Conservation (phyloP, 2,329 filamentous ascomycete species). For the Pseudophaeomoniella oleicola region DNA sequence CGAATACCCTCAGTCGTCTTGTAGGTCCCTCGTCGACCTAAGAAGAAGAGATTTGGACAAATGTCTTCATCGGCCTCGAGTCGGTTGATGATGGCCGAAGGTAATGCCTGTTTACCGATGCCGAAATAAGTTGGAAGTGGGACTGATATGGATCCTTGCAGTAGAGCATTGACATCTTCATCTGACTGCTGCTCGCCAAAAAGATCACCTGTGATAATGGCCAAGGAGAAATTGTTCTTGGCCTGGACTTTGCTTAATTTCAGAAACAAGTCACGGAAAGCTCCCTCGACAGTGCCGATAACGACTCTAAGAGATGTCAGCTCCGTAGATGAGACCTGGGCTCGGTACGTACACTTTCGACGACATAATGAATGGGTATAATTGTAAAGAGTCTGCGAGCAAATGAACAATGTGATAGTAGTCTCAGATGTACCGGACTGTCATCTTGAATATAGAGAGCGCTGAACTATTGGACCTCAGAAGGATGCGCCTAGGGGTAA, state of each 20-base stretch:
- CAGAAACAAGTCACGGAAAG: slow-evolving; percentile 58
- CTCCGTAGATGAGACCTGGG: no score
- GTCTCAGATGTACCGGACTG: no score
- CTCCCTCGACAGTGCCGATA: slow-evolving; percentile 68
- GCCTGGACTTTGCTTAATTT: slow-evolving; percentile 69
- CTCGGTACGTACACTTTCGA: slow-evolving; percentile 45
- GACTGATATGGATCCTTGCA: slow-evolving; percentile 58
- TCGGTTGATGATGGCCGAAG: slow-evolving; percentile 53
- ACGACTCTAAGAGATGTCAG: slow-evolving; percentile 41
- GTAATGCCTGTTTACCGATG: slow-evolving; percentile 59
- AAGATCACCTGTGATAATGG: slow-evolving; percentile 69
- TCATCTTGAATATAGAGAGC: no score
- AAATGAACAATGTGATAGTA: no score
- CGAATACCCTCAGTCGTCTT: slow-evolving; percentile 83
- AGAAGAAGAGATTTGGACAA: slow-evolving; percentile 79
- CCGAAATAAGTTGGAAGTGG: slow-evolving; percentile 86
- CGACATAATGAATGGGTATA: no score
- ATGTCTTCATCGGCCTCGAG: slow-evolving; percentile 60
- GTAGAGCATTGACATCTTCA: slow-evolving; percentile 47
- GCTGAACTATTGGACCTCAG: no score
- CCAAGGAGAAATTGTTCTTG: slow-evolving; percentile 80
- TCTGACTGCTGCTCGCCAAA: slow-evolving; percentile 43
- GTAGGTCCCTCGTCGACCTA: slow-evolving; percentile 73
- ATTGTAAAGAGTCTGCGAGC: no score
- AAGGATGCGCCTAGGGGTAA: no score